A percentile compares a stretch with the other conserved stretches of the same genome.
Conservation (phyloP, 345 rosid genomes). For the Arabis hirsuta region DNA sequence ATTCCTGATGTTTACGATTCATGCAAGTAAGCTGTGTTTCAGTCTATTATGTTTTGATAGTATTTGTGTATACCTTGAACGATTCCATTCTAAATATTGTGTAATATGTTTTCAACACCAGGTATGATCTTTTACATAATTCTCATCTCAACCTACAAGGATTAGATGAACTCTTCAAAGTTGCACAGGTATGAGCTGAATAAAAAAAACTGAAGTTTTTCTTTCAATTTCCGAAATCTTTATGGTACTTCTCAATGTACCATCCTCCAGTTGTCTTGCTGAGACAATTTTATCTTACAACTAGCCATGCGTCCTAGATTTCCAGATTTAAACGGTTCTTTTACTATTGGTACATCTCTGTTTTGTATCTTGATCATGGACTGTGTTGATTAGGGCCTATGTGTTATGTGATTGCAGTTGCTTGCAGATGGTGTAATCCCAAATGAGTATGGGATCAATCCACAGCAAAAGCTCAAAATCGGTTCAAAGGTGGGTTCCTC, state of each 20-base stretch:
- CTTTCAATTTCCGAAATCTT: conserved; percentile 15
- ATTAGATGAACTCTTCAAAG: conserved; percentile 83
- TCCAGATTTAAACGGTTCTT: neutral
- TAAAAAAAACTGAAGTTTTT: conserved; percentile 5
- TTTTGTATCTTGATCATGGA: conserved; percentile 17
- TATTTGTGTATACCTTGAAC: neutral
- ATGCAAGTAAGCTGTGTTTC: conserved; percentile 84
- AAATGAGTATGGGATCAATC: conserved; percentile 97
- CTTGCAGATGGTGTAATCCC: conserved; percentile 99
- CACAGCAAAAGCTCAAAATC: conserved; percentile 89
- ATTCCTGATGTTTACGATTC: conserved; percentile 99
- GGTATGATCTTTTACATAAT: conserved; percentile 96
- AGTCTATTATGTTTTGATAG: neutral
- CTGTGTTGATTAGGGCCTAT: conserved; percentile 22
- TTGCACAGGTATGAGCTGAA: conserved; percentile 76
- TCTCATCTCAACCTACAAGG: conserved; percentile 93
- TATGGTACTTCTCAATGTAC: neutral
- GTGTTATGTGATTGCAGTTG: conserved; percentile 59
- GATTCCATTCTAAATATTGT: conserved; percentile 19
- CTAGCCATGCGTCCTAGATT: conserved; percentile 9
- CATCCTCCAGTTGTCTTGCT: conserved; percentile 5
- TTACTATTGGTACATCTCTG: conserved; percentile 4
- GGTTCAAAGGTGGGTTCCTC: conserved; percentile 79
- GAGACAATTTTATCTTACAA: conserved; percentile 3
- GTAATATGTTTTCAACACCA: conserved; percentile 38